Conservation (phyloP, 805 yeast genomes). For the Clavispora santaluciae region DNA sequence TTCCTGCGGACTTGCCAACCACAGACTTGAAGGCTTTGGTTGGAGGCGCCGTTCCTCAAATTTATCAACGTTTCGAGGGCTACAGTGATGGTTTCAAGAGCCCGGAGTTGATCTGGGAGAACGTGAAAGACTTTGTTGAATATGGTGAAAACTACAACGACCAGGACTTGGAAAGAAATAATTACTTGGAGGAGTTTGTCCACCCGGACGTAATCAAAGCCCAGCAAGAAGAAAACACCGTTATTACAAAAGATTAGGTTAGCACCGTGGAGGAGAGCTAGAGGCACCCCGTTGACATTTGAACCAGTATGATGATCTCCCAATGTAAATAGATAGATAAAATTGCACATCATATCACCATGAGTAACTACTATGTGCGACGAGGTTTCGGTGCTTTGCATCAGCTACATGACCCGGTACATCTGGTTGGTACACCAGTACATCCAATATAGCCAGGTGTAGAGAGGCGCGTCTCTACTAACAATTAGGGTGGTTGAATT, state of each 20-base stretch:
- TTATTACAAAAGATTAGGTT: constrained; percentile 6
- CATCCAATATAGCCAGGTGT: not conserved
- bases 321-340: not conserved
- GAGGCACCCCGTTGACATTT: not conserved
- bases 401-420: no score
- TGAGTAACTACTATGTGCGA: no score
- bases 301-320: not conserved
- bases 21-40: constrained; percentile 67
- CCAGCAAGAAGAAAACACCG: constrained; percentile 11
- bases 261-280: not conserved
- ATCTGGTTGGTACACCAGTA: no score
- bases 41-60: constrained; percentile 64
- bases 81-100: constrained; percentile 68
- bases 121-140: constrained; percentile 70
- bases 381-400: no score
- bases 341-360: no score
- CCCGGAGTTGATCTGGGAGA: constrained; percentile 65
- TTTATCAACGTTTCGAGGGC: constrained; percentile 65
- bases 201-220: constrained; percentile 19
- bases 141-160: constrained; percentile 53
- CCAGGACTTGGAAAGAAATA: constrained; percentile 30
- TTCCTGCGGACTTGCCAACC: constrained; percentile 48
- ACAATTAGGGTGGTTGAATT: not conserved
- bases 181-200: constrained; percentile 34
- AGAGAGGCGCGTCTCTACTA: not conserved